These are phyloP conservation scores for Sphagnurus paluster DNA, from an alignment of 1,284 basidiomycete genomes.

Conservation along the genomic window DNA sequence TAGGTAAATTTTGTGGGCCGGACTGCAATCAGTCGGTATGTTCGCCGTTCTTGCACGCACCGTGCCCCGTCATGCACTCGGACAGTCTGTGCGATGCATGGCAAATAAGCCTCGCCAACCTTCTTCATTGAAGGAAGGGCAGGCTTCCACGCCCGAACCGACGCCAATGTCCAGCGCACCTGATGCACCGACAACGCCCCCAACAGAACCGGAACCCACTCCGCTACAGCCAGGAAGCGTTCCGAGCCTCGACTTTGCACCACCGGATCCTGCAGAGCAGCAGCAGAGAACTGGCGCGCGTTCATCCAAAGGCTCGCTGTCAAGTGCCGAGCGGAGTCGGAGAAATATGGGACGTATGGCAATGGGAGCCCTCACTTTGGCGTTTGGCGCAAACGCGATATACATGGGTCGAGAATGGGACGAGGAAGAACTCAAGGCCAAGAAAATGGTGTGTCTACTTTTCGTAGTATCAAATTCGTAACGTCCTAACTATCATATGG, in stretches of 20 bases:
- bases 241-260: conserved; percentile 60
- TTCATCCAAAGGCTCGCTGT: conserved; percentile 70
- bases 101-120: conserved; percentile 27
- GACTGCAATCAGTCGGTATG: too few species aligned
- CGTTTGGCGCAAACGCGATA: conserved; percentile 41
- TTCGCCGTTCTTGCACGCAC: conserved; percentile 32
- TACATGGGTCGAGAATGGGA: conserved; percentile 68
- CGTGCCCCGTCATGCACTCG: conserved; percentile 31
- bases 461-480: not conserved
- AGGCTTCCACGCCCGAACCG: conserved; percentile 6
- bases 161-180: conserved; percentile 2
- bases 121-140: conserved; percentile 6
- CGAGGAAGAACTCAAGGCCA: conserved; percentile 49
- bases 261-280: conserved; percentile 38
- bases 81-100: conserved; percentile 33
- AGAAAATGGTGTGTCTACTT: conserved; percentile 47
- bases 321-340: conserved; percentile 71
- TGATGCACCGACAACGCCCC: not conserved
- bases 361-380: conserved; percentile 54
- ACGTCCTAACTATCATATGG: conserved; percentile 9
- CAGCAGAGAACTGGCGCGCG: conserved; percentile 63
- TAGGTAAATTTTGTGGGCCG: too few species aligned
- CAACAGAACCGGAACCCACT: conserved; percentile 6
- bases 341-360: conserved; percentile 53
- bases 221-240: conserved; percentile 23